A percentile compares a stretch with the other conserved stretches of the same genome.
Conservation (phyloP, 306 rosid species). For the Pterocarpus macrocarpus region DNA sequence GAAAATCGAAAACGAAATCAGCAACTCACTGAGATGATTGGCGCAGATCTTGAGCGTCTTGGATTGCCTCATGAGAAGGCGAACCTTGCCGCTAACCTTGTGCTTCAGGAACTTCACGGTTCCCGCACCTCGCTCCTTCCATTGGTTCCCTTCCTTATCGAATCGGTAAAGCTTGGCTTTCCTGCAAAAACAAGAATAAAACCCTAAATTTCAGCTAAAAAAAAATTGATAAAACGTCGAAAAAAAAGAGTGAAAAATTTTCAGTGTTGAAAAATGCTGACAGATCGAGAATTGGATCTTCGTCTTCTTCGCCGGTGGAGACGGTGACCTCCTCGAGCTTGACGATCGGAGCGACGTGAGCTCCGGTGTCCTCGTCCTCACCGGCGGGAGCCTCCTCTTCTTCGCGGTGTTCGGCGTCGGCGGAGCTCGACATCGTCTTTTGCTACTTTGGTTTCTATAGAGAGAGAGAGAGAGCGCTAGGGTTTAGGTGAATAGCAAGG, state of each 20-base stretch:
- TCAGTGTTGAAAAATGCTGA: slow-evolving; percentile 18
- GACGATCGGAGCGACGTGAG: slow-evolving; percentile 91
- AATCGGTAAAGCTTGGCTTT: slow-evolving; percentile 86
- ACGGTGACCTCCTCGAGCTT: slow-evolving; percentile 80
- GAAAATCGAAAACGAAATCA: neutral
- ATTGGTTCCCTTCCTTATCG: slow-evolving; percentile 88
- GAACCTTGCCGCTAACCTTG: slow-evolving; percentile 69
- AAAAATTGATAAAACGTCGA: neutral
- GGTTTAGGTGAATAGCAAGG: slow-evolving; percentile 26
- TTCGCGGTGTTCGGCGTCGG: slow-evolving; percentile 74
- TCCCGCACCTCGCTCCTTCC: slow-evolving; percentile 96
- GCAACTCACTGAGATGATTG: slow-evolving; percentile 74
- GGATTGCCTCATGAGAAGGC: slow-evolving; percentile 92
- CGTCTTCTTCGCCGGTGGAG: slow-evolving; percentile 86
- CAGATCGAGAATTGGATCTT: slow-evolving; percentile 86
- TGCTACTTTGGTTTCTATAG: neutral
- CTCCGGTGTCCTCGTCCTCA: slow-evolving; percentile 96
- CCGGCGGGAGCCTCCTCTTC: slow-evolving; percentile 81
- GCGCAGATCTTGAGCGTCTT: slow-evolving; percentile 95
- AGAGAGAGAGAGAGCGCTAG: slow-evolving; percentile 17
- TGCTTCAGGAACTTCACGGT: slow-evolving; percentile 84
- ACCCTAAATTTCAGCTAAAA: neutral
- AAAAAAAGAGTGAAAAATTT: no score
- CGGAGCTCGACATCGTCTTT: slow-evolving; percentile 63
- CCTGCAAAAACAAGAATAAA: slow-evolving; percentile 44